A percentile compares a stretch with the other conserved stretches of the same genome.
Evolutionary conservation across 768 basidiomycete species (phyloP).

Genomic region (Phallus indusiatus): DNA sequence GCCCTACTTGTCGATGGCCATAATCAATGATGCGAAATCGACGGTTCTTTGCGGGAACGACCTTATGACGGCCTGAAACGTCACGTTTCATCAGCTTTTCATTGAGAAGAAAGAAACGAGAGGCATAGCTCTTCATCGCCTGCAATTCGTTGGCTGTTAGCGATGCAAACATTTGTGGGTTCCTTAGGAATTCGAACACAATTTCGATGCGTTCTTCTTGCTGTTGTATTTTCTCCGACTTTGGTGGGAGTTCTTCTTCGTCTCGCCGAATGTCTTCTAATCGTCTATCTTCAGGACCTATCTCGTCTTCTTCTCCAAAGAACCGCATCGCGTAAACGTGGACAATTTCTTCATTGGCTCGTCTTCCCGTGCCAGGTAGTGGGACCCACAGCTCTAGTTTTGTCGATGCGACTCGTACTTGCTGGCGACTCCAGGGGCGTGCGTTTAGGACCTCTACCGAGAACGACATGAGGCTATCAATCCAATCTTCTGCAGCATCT

Average conservation of each 20-base stretch:
- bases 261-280: too few relatives aligned
- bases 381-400: too few relatives aligned
- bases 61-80: background rate
- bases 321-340: background rate
- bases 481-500: slow-evolving; percentile 13
- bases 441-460: background rate
- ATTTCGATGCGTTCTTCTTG: background rate
- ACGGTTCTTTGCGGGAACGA: background rate
- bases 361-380: too few relatives aligned
- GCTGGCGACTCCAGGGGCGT: background rate
- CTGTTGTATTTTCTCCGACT: background rate
- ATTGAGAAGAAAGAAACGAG: background rate
- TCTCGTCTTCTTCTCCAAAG: background rate
- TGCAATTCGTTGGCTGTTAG: too few relatives aligned
- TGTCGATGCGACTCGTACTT: background rate
- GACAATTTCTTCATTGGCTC: background rate
- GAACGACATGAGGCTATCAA: background rate
- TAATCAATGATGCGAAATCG: background rate
- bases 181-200: background rate
- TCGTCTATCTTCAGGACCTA: too few relatives aligned
- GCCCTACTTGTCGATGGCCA: background rate
- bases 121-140: background rate
- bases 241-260: background rate
- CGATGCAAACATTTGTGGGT: too few relatives aligned
- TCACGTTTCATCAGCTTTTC: background rate